Conservation (phyloP, 163 green algal genomes). For the Coccomyxa subellipsoidea region DNA sequence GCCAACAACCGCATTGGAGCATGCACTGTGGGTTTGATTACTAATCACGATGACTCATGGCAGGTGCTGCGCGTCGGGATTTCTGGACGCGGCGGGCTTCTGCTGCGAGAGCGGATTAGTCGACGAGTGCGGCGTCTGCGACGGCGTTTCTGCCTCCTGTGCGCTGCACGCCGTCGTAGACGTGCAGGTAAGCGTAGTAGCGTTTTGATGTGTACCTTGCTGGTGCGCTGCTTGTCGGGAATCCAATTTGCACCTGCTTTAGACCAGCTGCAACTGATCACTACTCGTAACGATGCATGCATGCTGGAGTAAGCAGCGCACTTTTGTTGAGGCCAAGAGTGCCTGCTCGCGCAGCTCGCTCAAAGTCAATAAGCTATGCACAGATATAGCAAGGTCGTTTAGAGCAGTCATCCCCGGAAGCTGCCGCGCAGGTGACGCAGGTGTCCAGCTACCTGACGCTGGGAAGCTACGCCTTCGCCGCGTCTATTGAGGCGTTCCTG, state of each 20-base stretch:
- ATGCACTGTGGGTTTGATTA: too few species aligned
- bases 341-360: too few species aligned
- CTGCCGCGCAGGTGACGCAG: slow-evolving; percentile 14
- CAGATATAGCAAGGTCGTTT: too few species aligned
- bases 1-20: too few species aligned
- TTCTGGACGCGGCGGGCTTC: slow-evolving; percentile 47
- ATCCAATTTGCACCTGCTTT: too few species aligned
- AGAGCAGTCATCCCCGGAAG: background rate
- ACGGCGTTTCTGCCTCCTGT: slow-evolving; percentile 57
- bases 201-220: too few species aligned
- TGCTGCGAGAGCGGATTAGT: slow-evolving; percentile 54
- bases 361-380: too few species aligned
- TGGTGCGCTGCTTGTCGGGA: background rate
- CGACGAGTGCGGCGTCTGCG: slow-evolving; percentile 74
- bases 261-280: too few species aligned
- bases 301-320: too few species aligned
- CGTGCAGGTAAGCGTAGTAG: slow-evolving; percentile 13
- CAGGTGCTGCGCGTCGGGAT: slow-evolving; percentile 41
- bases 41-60: too few species aligned
- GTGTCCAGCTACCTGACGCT: slow-evolving; percentile 16
- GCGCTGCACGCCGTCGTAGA: slow-evolving; percentile 13
- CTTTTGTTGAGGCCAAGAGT: too few species aligned
- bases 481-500: slow-evolving; percentile 15
- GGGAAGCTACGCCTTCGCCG: slow-evolving; percentile 4
- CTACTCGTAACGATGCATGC: too few species aligned